Conservation (phyloP, 2,329 filamentous ascomycete genomes). For the Phaeomoniella chlamydospora region DNA sequence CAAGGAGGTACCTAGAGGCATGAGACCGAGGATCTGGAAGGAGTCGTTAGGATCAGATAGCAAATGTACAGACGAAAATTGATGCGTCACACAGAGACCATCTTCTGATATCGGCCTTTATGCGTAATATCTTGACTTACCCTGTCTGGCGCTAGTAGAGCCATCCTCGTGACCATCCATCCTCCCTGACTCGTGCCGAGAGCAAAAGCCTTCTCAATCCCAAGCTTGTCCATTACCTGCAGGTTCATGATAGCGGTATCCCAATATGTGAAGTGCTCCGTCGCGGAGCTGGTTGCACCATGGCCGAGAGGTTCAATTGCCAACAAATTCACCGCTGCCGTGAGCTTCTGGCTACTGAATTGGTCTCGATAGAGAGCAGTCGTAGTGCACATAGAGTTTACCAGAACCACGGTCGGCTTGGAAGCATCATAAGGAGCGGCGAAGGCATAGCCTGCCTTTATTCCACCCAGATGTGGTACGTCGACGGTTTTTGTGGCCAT, state of each 20-base stretch:
- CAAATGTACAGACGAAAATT: too few species aligned
- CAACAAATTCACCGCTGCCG: constrained; percentile 30
- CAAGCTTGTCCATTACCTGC: constrained; percentile 38
- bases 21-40: constrained; percentile 33
- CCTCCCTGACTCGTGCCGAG: constrained; percentile 40
- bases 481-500: constrained; percentile 16
- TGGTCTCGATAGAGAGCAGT: constrained; percentile 28
- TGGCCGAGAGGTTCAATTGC: constrained; percentile 40
- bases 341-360: constrained; percentile 20
- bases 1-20: constrained; percentile 37
- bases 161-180: constrained; percentile 37
- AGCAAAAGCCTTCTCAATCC: constrained; percentile 28
- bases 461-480: constrained; percentile 36
- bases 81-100: too few species aligned
- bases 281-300: constrained; percentile 28
- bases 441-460: constrained; percentile 32
- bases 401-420: constrained; percentile 36
- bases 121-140: constrained; percentile 19
- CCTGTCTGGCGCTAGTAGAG: constrained; percentile 33
- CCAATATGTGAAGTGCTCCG: constrained; percentile 40
- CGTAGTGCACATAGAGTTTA: constrained; percentile 38
- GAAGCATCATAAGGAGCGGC: constrained; percentile 28
- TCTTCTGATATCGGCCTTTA: too few species aligned
- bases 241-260: constrained; percentile 37
- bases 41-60: too few species aligned